Conservation (phyloP, 352 stramenopile species). For the Thraustochytrium striatum region DNA sequence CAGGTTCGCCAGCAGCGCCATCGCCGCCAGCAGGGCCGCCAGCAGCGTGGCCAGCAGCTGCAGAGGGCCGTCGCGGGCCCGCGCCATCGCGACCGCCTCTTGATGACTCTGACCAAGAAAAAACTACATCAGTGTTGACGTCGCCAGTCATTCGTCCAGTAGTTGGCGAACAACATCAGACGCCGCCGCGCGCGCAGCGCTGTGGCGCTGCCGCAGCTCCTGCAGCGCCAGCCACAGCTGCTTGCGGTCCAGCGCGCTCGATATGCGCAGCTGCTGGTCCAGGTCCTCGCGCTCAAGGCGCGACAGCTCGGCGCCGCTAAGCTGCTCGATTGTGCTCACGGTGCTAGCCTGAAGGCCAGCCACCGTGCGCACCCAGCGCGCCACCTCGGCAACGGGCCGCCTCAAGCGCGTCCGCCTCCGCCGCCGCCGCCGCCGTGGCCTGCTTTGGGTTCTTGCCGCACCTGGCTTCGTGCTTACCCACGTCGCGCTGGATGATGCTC, state of each 20-base stretch:
- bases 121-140: too few relatives aligned
- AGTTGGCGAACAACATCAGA: slow-evolving; percentile 27
- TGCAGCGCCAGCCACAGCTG: background rate
- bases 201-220: background rate
- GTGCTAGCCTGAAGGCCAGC: background rate
- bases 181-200: background rate
- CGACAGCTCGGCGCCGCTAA: background rate
- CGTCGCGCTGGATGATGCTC: slow-evolving; percentile 40
- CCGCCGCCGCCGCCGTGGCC: too few relatives aligned
- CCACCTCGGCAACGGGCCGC: background rate
- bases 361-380: slow-evolving; percentile 2
- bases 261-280: background rate
- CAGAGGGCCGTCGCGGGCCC: too few relatives aligned
- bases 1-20: too few relatives aligned
- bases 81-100: too few relatives aligned
- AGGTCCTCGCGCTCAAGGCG: background rate
- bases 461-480: slow-evolving; percentile 27
- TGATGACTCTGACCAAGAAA: too few relatives aligned
- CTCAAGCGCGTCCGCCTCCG: too few relatives aligned
- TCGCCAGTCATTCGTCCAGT: too few relatives aligned
- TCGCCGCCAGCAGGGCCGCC: too few relatives aligned
- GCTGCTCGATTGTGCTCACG: background rate
- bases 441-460: slow-evolving; percentile 31
- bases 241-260: slow-evolving; percentile 22
- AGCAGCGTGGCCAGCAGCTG: too few relatives aligned